These are phyloP conservation scores for Astraeus odoratus DNA, from an alignment of 768 basidiomycete genomes.

Conservation along the genomic window DNA sequence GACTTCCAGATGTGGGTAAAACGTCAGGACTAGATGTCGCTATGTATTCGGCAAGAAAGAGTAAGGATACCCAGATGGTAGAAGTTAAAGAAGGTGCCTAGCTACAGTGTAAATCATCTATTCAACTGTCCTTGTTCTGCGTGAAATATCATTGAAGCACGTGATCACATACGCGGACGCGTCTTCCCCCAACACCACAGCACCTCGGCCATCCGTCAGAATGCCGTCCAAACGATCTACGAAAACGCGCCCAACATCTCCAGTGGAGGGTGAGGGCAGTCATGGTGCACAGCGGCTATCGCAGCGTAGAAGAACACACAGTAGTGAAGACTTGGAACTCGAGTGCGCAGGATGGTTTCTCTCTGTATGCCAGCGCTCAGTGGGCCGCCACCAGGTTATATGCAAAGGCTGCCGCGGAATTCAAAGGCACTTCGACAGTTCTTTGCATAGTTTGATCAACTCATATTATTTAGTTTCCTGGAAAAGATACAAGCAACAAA, in stretches of 20 bases:
- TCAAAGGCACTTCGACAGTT: constrained; percentile 18
- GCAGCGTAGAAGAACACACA: constrained; percentile 11
- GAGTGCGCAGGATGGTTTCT: constrained; percentile 14
- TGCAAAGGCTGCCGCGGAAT: constrained; percentile 25
- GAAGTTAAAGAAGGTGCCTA: no score
- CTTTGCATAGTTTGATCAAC: not conserved
- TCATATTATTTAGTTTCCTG: constrained; percentile 21
- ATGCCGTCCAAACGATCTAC: constrained; percentile 11
- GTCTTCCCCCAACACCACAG: no score
- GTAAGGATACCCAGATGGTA: no score
- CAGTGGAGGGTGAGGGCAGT: constrained; percentile 8
- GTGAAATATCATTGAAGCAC: no score
- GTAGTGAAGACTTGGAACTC: constrained; percentile 22
- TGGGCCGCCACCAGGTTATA: constrained; percentile 14
- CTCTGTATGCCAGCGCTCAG: not conserved
- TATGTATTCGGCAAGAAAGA: no score
- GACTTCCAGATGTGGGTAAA: constrained; percentile 96
- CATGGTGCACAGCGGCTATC: constrained; percentile 9
- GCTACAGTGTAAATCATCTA: no score
- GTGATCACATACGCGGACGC: no score
- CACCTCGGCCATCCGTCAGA: not conserved
- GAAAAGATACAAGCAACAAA: constrained; percentile 25
- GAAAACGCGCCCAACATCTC: constrained; percentile 9
- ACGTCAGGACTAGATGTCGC: no score
- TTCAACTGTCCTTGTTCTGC: no score